Evolutionary conservation across 2,329 filamentous ascomycete genomes (phyloP).

Genomic region (Arthroderma sp.): DNA sequence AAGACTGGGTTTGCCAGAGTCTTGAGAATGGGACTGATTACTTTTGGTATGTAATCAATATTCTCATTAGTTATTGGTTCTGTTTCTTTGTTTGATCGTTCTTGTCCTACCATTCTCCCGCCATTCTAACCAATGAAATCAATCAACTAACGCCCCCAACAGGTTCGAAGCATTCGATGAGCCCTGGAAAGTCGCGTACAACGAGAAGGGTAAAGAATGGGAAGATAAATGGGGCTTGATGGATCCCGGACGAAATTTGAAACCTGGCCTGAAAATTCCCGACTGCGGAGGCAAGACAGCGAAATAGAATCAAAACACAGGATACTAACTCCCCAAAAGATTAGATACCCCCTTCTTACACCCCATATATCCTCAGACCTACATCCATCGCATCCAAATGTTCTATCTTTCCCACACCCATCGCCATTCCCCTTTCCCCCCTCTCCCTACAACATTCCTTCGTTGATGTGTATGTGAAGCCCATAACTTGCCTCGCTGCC

Average conservation of each 20-base stretch:
- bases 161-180: constrained; percentile 93
- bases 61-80: no score
- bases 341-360: no score
- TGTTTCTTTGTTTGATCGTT: background rate
- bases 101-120: background rate
- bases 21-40: constrained; percentile 76
- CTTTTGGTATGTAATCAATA: constrained; percentile 52
- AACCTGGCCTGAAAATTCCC: constrained; percentile 71
- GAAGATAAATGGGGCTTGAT: constrained; percentile 94
- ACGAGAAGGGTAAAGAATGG: constrained; percentile 59
- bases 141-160: background rate
- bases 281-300: constrained; percentile 68
- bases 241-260: constrained; percentile 72
- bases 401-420: no score
- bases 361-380: no score
- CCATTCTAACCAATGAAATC: background rate
- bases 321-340: no score
- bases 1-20: constrained; percentile 69
- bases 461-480: no score
- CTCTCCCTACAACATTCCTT: no score
- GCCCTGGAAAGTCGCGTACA: constrained; percentile 76
- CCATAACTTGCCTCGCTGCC: no score
- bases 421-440: no score
- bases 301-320: background rate
- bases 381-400: no score